These are phyloP conservation scores for Exserohilum rostratum DNA, from an alignment of 2,329 filamentous ascomycete genomes.

Conservation along the genomic window DNA sequence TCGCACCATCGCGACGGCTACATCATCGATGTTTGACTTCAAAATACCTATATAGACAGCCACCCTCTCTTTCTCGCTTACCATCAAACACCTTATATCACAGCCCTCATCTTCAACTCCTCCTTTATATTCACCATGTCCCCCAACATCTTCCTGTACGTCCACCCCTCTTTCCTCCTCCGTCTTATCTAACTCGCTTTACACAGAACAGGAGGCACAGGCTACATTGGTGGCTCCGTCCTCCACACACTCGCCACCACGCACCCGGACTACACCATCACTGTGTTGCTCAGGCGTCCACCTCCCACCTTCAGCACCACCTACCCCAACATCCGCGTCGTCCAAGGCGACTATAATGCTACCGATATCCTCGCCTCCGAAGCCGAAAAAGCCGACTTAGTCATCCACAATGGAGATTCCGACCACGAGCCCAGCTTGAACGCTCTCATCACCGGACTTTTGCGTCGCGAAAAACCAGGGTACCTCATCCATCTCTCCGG, in stretches of 20 bases:
- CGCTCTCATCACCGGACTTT: constrained; percentile 60
- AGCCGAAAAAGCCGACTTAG: constrained; percentile 57
- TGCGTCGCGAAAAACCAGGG: constrained; percentile 50
- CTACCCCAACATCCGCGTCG: constrained; percentile 53
- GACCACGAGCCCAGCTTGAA: constrained; percentile 42
- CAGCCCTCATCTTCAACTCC: no score
- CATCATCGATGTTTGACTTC: no score
- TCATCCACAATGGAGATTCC: constrained; percentile 47
- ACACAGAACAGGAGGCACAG: constrained; percentile 57
- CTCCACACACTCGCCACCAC: constrained; percentile 54
- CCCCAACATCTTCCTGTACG: constrained; percentile 43
- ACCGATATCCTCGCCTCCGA: constrained; percentile 53
- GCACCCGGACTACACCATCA: constrained; percentile 56
- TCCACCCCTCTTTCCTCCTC: neutral
- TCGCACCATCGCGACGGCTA: no score
- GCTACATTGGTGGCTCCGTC: constrained; percentile 61
- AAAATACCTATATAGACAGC: no score
- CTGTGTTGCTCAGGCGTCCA: constrained; percentile 53
- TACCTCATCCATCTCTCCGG: constrained; percentile 62
- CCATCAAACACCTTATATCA: no score
- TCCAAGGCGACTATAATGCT: constrained; percentile 58
- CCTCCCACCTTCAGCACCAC: constrained; percentile 32
- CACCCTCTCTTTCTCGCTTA: no score
- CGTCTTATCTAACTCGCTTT: neutral
- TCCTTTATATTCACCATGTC: constrained; percentile 14